Percentiles rank a stretch among this genome's conserved stretches.
Conservation (phyloP, 1,139 yeast species). For the Kodamaea plutei region DNA sequence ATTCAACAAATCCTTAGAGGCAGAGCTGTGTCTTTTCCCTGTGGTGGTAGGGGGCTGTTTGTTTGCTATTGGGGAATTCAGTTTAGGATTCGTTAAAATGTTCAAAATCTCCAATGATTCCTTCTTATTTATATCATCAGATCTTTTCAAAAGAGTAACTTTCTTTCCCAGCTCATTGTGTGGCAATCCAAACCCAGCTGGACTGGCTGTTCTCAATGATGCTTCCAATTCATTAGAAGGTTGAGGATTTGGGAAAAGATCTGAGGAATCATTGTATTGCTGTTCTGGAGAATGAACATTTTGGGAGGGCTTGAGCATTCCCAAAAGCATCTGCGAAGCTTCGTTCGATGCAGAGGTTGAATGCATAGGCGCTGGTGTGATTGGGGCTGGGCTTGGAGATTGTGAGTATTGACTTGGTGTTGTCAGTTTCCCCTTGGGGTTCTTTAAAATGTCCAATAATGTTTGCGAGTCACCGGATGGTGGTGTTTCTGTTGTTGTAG, state of each 20-base stretch:
- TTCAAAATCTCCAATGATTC: conserved; percentile 39
- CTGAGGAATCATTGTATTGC: conserved; percentile 2
- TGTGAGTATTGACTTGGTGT: background rate
- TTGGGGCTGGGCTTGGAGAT: background rate
- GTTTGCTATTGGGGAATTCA: background rate
- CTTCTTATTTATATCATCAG: conserved; percentile 12
- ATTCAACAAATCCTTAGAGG: conserved; percentile 14
- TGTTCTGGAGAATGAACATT: conserved; percentile 1
- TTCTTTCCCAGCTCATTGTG: conserved; percentile 22
- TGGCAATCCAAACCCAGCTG: conserved; percentile 7
- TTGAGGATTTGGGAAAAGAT: conserved; percentile 10
- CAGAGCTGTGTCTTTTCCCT: conserved; percentile 9
- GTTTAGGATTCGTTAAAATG: conserved; percentile 35
- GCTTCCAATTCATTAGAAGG: conserved; percentile 30
- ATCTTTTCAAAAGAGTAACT: conserved; percentile 30
- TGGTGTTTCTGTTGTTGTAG: conserved; percentile 7
- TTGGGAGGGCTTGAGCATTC: conserved; percentile 5
- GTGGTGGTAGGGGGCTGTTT: conserved; percentile 3
- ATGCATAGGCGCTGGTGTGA: background rate
- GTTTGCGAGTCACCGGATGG: conserved; percentile 3
- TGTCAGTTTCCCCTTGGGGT: background rate
- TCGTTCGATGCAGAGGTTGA: conserved; percentile 7
- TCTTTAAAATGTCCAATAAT: conserved; percentile 6
- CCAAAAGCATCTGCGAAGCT: conserved; percentile 10
- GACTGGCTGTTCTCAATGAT: conserved; percentile 15